phyloP scores from a whole-genome alignment of 2,329 filamentous ascomycete species.

The Chaetomium globosum region DNA sequence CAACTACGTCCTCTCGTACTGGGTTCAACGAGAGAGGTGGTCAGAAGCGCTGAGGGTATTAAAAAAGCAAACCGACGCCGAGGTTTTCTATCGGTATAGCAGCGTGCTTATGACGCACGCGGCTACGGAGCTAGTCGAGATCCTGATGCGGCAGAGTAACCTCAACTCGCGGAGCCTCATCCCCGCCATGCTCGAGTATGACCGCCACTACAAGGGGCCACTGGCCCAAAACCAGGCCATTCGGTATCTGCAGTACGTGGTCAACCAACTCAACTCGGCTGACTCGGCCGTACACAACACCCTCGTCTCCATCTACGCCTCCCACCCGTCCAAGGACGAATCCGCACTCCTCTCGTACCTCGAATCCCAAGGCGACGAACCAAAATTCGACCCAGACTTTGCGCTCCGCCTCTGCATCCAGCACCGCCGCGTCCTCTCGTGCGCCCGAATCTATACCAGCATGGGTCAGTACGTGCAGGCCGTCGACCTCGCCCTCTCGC shows the following conservation, averaged over 20 bases:
- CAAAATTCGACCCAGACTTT: conserved; percentile 92
- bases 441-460: conserved; percentile 94
- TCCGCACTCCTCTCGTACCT: conserved; percentile 84
- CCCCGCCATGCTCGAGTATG: conserved; percentile 91
- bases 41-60: conserved; percentile 80
- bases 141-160: conserved; percentile 87
- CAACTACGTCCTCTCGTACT: conserved; percentile 93
- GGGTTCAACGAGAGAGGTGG: conserved; percentile 96
- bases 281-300: conserved; percentile 95
- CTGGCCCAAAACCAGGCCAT: conserved; percentile 84
- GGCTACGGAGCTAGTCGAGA: conserved; percentile 84
- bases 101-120: conserved; percentile 94
- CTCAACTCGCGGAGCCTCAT: conserved; percentile 86
- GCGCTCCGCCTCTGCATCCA: conserved; percentile 94
- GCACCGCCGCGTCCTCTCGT: conserved; percentile 87
- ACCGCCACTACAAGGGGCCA: conserved; percentile 70
- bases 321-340: conserved; percentile 80
- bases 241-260: conserved; percentile 88
- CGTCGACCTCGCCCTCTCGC: conserved; percentile 86
- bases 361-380: conserved; percentile 83
- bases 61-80: conserved; percentile 87
- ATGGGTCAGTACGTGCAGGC: conserved; percentile 95
- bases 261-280: conserved; percentile 79
- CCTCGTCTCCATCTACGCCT: conserved; percentile 92
- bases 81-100: conserved; percentile 95